Evolutionary conservation across 768 basidiomycete genomes (phyloP).

Genomic region (Suillus hirtellus): DNA sequence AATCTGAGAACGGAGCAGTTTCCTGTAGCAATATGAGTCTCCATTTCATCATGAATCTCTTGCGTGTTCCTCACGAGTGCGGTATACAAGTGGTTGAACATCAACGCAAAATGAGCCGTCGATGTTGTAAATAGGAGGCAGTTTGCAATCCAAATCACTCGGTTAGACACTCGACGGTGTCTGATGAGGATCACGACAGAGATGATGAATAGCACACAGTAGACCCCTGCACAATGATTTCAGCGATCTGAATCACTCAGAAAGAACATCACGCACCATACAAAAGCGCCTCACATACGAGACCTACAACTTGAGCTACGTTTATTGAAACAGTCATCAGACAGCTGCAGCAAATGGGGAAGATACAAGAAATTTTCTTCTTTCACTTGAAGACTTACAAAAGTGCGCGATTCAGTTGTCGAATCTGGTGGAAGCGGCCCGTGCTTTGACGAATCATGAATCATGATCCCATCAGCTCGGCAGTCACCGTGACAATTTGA

Average conservation of each 20-base stretch:
- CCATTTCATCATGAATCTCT: neutral
- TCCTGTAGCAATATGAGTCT: slow-evolving; percentile 11
- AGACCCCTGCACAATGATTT: slow-evolving; percentile 11
- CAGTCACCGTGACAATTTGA: neutral
- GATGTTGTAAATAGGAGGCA: slow-evolving; percentile 20
- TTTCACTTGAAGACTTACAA: neutral
- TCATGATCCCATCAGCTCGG: neutral
- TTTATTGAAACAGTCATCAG: slow-evolving; percentile 1
- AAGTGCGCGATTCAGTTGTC: neutral
- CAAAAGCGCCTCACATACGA: slow-evolving; percentile 26
- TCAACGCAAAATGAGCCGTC: slow-evolving; percentile 20
- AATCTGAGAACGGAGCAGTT: slow-evolving; percentile 18
- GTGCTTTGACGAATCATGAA: neutral
- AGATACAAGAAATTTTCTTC: neutral
- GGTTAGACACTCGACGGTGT: slow-evolving; percentile 6
- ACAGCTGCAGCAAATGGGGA: neutral
- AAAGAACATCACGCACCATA: slow-evolving; percentile 21
- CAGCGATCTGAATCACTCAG: neutral
- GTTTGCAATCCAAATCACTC: slow-evolving; percentile 14
- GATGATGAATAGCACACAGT: slow-evolving; percentile 18
- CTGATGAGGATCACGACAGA: slow-evolving; percentile 17
- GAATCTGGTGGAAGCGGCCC: no score
- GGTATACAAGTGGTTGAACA: slow-evolving; percentile 25
- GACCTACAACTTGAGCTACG: slow-evolving; percentile 15
- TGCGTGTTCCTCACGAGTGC: slow-evolving; percentile 20